A percentile compares a stretch with the other conserved stretches of the same genome.
Conservation (phyloP, 768 basidiomycete species). For the Suillus clintonianus region DNA sequence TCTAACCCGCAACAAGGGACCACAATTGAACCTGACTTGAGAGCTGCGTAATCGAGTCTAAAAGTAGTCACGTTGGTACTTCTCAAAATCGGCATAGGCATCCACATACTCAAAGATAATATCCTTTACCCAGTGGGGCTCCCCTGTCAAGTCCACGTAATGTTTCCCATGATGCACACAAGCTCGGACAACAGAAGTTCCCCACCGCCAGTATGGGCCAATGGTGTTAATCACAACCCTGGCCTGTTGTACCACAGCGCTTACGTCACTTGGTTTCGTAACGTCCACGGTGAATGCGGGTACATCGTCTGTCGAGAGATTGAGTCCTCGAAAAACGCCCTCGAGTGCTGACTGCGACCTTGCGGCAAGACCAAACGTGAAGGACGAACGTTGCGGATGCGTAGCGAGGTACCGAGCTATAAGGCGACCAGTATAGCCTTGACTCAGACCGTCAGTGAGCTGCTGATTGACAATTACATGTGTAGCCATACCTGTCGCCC, state of each 20-base stretch:
- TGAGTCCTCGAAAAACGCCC: constrained; percentile 47
- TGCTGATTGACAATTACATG: background rate
- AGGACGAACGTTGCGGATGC: constrained; percentile 59
- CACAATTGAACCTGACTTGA: constrained; percentile 70
- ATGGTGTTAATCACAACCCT: constrained; percentile 77
- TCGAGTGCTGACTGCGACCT: constrained; percentile 67
- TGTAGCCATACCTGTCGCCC: constrained; percentile 54
- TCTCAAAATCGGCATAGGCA: constrained; percentile 5
- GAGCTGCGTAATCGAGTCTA: constrained; percentile 75
- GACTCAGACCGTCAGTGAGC: background rate
- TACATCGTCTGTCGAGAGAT: constrained; percentile 41
- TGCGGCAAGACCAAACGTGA: constrained; percentile 71
- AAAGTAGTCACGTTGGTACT: constrained; percentile 13
- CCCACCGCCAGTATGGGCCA: constrained; percentile 74
- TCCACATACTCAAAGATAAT: constrained; percentile 58
- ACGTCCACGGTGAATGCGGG: constrained; percentile 60
- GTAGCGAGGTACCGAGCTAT: constrained; percentile 64
- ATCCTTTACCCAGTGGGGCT: constrained; percentile 63
- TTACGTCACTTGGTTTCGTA: constrained; percentile 51
- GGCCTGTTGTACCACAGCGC: constrained; percentile 53
- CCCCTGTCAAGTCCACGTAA: constrained; percentile 86
- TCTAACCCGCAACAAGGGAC: constrained; percentile 80
- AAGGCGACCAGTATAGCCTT: constrained; percentile 71
- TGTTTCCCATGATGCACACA: constrained; percentile 76
- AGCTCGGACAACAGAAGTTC: constrained; percentile 76